These are phyloP conservation scores for Linnemannia exigua DNA, from an alignment of 192 early-diverging fungal genomes.

Conservation along the genomic window DNA sequence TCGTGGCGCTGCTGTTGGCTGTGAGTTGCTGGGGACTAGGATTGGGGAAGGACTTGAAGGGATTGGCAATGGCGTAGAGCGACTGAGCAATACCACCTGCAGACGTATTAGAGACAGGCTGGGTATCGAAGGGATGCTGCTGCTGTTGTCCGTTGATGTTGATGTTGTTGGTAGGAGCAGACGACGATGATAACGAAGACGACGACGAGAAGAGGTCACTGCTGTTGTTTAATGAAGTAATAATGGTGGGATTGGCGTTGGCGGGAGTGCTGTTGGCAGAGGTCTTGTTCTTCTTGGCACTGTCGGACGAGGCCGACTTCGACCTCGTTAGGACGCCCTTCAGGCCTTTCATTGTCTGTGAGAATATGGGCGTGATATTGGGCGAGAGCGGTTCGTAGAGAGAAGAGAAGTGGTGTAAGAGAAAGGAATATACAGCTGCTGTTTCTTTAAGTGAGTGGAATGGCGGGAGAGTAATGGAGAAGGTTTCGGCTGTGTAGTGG, in stretches of 20 bases:
- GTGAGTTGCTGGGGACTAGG: neutral
- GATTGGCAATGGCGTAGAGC: neutral
- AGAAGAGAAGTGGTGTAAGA: neutral
- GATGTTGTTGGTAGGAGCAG: neutral
- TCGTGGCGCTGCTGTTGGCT: neutral
- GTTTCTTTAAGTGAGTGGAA: neutral
- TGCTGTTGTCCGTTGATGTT: conserved; percentile 8
- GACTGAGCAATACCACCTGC: neutral
- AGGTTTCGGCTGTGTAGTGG: neutral
- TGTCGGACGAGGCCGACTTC: conserved; percentile 12
- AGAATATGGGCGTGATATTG: neutral
- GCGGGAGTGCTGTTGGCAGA: neutral
- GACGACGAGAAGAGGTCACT: neutral
- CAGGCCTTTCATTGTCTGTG: conserved; percentile 28
- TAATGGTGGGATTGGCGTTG: neutral
- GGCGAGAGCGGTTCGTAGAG: neutral
- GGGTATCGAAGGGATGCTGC: neutral
- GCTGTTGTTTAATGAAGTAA: neutral
- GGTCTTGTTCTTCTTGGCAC: conserved; percentile 7
- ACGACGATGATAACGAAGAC: neutral
- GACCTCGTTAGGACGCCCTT: conserved; percentile 24
- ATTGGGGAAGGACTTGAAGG: neutral
- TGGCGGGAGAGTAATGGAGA: neutral
- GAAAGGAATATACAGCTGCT: neutral
- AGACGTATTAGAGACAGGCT: neutral